Conservation (phyloP, 768 basidiomycete species). For the Xerocomellus chrysenteron region DNA sequence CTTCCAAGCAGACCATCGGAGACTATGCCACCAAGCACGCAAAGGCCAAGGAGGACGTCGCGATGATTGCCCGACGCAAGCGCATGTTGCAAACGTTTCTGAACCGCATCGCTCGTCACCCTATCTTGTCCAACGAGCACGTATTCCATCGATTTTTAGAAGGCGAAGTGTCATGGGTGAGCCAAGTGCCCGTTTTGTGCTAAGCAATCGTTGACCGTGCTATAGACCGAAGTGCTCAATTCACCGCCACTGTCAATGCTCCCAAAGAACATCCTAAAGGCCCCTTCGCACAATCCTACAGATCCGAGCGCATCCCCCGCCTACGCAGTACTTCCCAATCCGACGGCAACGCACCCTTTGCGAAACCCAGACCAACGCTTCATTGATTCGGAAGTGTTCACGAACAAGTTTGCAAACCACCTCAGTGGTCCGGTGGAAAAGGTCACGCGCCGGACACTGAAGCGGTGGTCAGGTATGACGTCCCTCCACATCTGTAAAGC, state of each 20-base stretch:
- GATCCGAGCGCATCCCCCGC: slow-evolving; percentile 69
- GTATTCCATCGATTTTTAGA: slow-evolving; percentile 96
- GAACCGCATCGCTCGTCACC: slow-evolving; percentile 85
- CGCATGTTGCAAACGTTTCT: slow-evolving; percentile 96
- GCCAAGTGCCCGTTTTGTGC: slow-evolving; percentile 22
- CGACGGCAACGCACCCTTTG: slow-evolving; percentile 85
- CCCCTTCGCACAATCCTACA: slow-evolving; percentile 92
- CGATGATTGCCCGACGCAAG: slow-evolving; percentile 88
- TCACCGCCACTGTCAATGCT: slow-evolving; percentile 88
- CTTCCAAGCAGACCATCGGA: slow-evolving; percentile 91
- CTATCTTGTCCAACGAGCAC: slow-evolving; percentile 94
- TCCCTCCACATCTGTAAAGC: slow-evolving; percentile 1
- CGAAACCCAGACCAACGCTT: slow-evolving; percentile 93
- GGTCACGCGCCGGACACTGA: slow-evolving; percentile 86
- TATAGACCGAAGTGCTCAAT: slow-evolving; percentile 85
- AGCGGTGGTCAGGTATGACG: slow-evolving; percentile 86
- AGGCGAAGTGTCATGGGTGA: slow-evolving; percentile 93
- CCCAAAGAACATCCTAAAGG: slow-evolving; percentile 95
- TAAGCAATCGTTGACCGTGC: slow-evolving; percentile 5
- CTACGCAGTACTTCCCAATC: slow-evolving; percentile 85
- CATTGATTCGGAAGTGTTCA: slow-evolving; percentile 93
- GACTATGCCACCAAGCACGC: slow-evolving; percentile 97
- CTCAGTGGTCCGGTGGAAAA: slow-evolving; percentile 93
- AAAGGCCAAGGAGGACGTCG: slow-evolving; percentile 94
- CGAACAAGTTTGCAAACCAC: slow-evolving; percentile 92